Evolutionary conservation across 2,329 filamentous ascomycete species (phyloP).

Genomic region (Ophiocordyceps australis): DNA sequence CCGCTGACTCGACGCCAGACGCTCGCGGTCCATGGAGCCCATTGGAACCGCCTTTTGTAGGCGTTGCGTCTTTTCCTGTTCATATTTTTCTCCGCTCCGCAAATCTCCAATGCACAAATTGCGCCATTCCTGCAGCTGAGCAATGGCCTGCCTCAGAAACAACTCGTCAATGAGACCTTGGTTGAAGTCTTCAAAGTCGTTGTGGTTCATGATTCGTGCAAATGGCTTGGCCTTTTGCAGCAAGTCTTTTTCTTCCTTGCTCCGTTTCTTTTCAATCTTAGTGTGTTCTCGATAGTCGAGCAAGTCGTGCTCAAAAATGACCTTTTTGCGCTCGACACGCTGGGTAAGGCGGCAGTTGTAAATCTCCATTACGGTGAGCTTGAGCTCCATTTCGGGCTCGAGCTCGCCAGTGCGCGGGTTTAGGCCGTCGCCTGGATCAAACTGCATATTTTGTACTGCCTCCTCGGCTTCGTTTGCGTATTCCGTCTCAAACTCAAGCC

Average conservation of each 20-base stretch:
- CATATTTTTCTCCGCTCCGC: slow-evolving; percentile 77
- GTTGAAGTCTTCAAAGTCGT: slow-evolving; percentile 75
- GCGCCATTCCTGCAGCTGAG: slow-evolving; percentile 88
- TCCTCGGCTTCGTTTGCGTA: slow-evolving; percentile 97
- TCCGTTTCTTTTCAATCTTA: slow-evolving; percentile 80
- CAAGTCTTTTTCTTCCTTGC: slow-evolving; percentile 85
- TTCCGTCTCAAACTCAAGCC: slow-evolving; percentile 92
- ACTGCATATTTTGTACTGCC: slow-evolving; percentile 95
- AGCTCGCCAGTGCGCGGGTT: slow-evolving; percentile 70
- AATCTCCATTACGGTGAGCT: slow-evolving; percentile 95
- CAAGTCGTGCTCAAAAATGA: slow-evolving; percentile 88
- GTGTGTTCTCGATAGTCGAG: slow-evolving; percentile 88
- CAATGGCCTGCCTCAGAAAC: slow-evolving; percentile 75
- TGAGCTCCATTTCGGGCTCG: slow-evolving; percentile 92
- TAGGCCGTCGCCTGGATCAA: slow-evolving; percentile 86
- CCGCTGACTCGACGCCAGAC: slow-evolving; percentile 53
- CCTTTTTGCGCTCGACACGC: slow-evolving; percentile 84
- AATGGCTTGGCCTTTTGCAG: slow-evolving; percentile 91
- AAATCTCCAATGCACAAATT: slow-evolving; percentile 69
- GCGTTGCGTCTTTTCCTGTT: slow-evolving; percentile 66
- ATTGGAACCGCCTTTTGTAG: slow-evolving; percentile 53
- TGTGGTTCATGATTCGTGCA: slow-evolving; percentile 86
- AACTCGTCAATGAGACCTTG: slow-evolving; percentile 79
- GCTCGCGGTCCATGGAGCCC: slow-evolving; percentile 68
- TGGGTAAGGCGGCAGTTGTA: slow-evolving; percentile 88